Percentiles rank a stretch among this genome's conserved stretches.
Conservation (phyloP, 2,329 filamentous ascomycete genomes). For the Penicillium vulpinum region DNA sequence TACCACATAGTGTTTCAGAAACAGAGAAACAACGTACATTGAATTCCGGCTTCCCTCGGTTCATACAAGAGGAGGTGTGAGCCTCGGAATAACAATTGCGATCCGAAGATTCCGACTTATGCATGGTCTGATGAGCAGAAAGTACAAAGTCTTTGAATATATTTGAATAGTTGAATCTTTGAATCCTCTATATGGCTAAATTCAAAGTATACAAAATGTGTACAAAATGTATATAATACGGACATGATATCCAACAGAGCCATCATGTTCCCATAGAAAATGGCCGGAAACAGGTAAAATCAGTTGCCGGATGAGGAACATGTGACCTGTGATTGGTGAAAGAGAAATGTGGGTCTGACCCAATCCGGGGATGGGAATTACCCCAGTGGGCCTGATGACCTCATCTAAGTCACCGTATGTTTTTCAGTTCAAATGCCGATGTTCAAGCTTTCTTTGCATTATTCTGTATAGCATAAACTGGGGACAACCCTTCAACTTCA, state of each 20-base stretch:
- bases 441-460: background rate
- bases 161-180: background rate
- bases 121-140: background rate
- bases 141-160: background rate
- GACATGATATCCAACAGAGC: background rate
- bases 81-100: slow-evolving; percentile 12
- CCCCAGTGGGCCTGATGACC: slow-evolving; percentile 6
- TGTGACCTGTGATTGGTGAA: slow-evolving; percentile 13
- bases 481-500: background rate
- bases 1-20: background rate
- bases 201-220: background rate
- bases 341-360: background rate
- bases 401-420: slow-evolving; percentile 5
- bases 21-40: background rate
- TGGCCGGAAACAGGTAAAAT: background rate
- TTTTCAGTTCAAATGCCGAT: slow-evolving; percentile 21
- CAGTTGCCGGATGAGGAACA: slow-evolving; percentile 17
- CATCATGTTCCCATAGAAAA: background rate
- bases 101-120: slow-evolving; percentile 5
- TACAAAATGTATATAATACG: background rate
- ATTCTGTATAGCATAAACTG: slow-evolving; percentile 6
- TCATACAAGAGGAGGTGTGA: background rate
- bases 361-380: slow-evolving; percentile 18
- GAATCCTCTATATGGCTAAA: no score
- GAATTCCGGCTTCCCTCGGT: slow-evolving; percentile 4